Evolutionary conservation across 192 early-diverging fungal species (phyloP).

Genomic region (Glomus cerebriforme): DNA sequence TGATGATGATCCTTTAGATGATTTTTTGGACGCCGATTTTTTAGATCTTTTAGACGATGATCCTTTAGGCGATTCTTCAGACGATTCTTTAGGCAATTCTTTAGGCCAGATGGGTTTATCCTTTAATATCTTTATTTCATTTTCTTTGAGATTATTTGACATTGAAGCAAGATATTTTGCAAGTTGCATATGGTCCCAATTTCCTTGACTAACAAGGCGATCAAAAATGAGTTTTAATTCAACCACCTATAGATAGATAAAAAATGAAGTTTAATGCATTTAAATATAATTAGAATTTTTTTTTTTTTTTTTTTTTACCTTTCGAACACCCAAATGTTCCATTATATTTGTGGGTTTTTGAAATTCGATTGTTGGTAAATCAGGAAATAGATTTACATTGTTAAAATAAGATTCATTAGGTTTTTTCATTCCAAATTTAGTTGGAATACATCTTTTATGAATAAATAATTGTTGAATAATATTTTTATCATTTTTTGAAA

Average conservation of each 20-base stretch:
- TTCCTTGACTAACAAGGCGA: slow-evolving; percentile 67
- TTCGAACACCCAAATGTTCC: slow-evolving; percentile 74
- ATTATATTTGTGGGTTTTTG: slow-evolving; percentile 57
- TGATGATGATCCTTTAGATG: too few relatives aligned
- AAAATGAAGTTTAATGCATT: background rate
- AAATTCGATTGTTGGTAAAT: slow-evolving; percentile 74
- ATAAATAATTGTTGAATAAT: slow-evolving; percentile 37
- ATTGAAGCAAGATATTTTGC: slow-evolving; percentile 78
- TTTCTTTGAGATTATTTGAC: slow-evolving; percentile 53
- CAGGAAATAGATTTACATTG: slow-evolving; percentile 79
- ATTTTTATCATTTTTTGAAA: slow-evolving; percentile 38
- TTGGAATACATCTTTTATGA: slow-evolving; percentile 66
- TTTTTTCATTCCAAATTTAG: slow-evolving; percentile 64
- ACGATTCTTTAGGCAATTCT: slow-evolving; percentile 54
- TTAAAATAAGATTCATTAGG: slow-evolving; percentile 78
- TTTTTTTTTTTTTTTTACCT: slow-evolving; percentile 40
- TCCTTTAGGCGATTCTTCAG: slow-evolving; percentile 57
- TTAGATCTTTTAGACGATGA: too few relatives aligned
- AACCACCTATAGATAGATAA: slow-evolving; percentile 56
- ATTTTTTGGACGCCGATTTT: too few relatives aligned
- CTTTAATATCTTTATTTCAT: slow-evolving; percentile 63
- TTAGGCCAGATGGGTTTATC: slow-evolving; percentile 69
- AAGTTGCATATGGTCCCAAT: slow-evolving; percentile 84
- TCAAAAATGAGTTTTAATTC: slow-evolving; percentile 85
- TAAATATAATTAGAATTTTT: background rate